A percentile compares a stretch with the other conserved stretches of the same genome.
Conservation (phyloP, 345 rosid species). For the Linum lewisii region DNA sequence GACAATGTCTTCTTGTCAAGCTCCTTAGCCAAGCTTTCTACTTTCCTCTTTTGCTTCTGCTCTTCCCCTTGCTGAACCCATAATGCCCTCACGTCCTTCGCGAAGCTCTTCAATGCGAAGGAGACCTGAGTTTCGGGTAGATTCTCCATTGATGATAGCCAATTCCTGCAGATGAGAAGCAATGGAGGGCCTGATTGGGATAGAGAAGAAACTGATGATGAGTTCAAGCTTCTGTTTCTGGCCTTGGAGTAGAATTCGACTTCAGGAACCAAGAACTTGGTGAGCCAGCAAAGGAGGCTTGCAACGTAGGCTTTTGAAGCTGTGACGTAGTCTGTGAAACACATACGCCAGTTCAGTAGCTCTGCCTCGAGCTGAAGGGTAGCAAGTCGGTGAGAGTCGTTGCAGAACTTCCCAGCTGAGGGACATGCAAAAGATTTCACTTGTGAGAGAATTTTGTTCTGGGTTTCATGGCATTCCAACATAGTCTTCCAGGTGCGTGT, state of each 20-base stretch:
- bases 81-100: slow-evolving; percentile 43
- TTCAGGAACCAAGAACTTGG: slow-evolving; percentile 55
- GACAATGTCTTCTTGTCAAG: slow-evolving; percentile 38
- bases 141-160: slow-evolving; percentile 39
- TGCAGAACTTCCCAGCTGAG: slow-evolving; percentile 45
- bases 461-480: slow-evolving; percentile 67
- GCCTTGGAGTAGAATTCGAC: slow-evolving; percentile 44
- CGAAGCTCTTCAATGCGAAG: slow-evolving; percentile 48
- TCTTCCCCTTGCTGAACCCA: slow-evolving; percentile 65
- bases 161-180: slow-evolving; percentile 38
- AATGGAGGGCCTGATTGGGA: slow-evolving; percentile 40
- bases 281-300: slow-evolving; percentile 51
- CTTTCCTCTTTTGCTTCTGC: slow-evolving; percentile 54
- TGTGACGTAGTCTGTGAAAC: slow-evolving; percentile 37
- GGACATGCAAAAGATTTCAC: slow-evolving; percentile 50
- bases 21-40: slow-evolving; percentile 49
- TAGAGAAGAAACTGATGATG: slow-evolving; percentile 25
- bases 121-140: slow-evolving; percentile 40
- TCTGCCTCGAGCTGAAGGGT: slow-evolving; percentile 72
- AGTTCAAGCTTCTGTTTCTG: slow-evolving; percentile 13
- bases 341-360: slow-evolving; percentile 50
- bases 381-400: slow-evolving; percentile 57
- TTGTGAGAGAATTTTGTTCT: slow-evolving; percentile 49
- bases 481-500: slow-evolving; percentile 50
- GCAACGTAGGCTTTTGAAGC: slow-evolving; percentile 53